phyloP scores from a whole-genome alignment of 257 asterid species.

The Handroanthus guayacan region DNA sequence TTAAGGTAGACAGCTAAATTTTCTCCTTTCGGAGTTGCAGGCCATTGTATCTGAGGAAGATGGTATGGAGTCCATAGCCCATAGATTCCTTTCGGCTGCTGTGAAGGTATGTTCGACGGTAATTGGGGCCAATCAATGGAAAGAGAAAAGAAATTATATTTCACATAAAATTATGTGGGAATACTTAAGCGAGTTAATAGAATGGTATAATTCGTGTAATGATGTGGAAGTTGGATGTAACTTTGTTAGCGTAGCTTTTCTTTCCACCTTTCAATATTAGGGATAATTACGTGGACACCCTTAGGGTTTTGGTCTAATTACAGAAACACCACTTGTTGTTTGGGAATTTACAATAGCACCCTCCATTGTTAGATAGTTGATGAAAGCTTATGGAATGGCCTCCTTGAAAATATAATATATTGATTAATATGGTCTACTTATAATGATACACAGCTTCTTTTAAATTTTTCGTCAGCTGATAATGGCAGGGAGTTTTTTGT shows the following conservation, averaged over 20 bases:
- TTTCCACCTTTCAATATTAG: not conserved
- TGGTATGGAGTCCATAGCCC: constrained; percentile 96
- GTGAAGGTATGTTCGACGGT: constrained; percentile 66
- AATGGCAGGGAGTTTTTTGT: too few species aligned
- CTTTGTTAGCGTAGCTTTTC: not conserved
- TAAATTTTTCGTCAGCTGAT: too few species aligned
- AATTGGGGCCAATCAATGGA: not conserved
- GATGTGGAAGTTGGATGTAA: not conserved
- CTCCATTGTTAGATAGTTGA: too few species aligned
- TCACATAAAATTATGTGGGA: not conserved
- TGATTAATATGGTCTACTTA: too few species aligned
- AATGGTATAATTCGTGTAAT: not conserved
- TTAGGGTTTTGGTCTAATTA: too few species aligned
- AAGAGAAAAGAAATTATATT: not conserved
- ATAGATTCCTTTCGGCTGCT: constrained; percentile 95
- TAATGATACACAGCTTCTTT: too few species aligned
- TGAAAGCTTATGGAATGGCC: too few species aligned
- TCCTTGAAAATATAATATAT: too few species aligned
- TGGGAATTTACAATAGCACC: too few species aligned
- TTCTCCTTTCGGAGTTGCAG: constrained; percentile 53
- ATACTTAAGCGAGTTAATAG: constrained; percentile 7
- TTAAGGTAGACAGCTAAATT: constrained; percentile 26
- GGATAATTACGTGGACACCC: too few species aligned
- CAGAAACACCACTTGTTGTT: too few species aligned
- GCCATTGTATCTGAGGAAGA: constrained; percentile 93